A percentile compares a stretch with the other conserved stretches of the same genome.
phyloP scores from a whole-genome alignment of 2,329 filamentous ascomycete genomes.

The Sordariomycetes sp. region DNA sequence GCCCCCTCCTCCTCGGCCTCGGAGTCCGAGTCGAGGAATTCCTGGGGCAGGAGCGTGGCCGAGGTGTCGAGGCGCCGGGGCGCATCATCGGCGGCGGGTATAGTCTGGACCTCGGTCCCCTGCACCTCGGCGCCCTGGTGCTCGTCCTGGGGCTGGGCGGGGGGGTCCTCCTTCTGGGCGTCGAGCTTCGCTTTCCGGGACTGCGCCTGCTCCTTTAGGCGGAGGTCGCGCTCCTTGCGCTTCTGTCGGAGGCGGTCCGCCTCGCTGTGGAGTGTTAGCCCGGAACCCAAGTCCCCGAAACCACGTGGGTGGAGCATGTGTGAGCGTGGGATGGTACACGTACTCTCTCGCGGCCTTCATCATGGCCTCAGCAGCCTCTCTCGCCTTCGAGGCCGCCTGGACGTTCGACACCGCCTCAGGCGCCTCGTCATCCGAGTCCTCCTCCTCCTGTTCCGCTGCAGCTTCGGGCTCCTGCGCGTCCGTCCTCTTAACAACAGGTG shows the following conservation, averaged over 20 bases:
- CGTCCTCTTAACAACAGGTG: slow-evolving; percentile 3
- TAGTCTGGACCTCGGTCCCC: not conserved
- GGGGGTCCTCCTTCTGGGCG: slow-evolving; percentile 7
- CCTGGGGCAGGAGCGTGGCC: slow-evolving; percentile 33
- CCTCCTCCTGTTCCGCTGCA: slow-evolving; percentile 13
- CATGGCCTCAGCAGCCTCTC: slow-evolving; percentile 30
- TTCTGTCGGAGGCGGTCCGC: slow-evolving; percentile 37
- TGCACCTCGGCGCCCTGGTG: slow-evolving; percentile 7
- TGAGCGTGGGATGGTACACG: slow-evolving; percentile 10
- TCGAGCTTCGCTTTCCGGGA: slow-evolving; percentile 26
- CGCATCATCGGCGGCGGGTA: not conserved
- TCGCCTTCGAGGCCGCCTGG: slow-evolving; percentile 29
- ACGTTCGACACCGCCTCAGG: slow-evolving; percentile 45
- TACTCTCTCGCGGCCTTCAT: slow-evolving; percentile 38
- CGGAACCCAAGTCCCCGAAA: not conserved
- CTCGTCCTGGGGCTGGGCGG: slow-evolving; percentile 9
- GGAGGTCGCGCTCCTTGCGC: slow-evolving; percentile 38
- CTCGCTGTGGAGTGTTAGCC: slow-evolving; percentile 21
- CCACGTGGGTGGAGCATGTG: not conserved
- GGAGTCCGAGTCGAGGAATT: slow-evolving; percentile 39
- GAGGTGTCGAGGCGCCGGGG: not conserved
- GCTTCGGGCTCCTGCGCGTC: slow-evolving; percentile 8
- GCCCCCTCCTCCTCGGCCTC: slow-evolving; percentile 21
- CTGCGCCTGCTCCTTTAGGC: slow-evolving; percentile 41
- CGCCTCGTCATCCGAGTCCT: slow-evolving; percentile 29